Base-by-base conservation (phyloP, 306 rosid genomes). In the Chamaecrista fasciculata region DNA sequence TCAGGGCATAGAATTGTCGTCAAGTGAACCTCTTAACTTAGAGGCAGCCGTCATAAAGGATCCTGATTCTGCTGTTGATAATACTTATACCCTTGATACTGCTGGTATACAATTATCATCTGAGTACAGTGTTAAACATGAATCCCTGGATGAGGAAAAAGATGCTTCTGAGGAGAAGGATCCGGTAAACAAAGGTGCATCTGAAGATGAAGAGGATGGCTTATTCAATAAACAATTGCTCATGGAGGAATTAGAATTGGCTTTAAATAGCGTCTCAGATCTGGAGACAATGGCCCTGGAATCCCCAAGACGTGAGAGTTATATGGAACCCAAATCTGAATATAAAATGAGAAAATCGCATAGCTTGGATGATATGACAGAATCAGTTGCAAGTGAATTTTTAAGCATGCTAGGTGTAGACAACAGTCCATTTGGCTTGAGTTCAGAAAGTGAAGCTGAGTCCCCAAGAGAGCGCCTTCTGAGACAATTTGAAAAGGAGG, bases 391-490 rank as follows among this genome's bases (percentile, higher is more conserved):
- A 28, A 74, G 57, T 64, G 98, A 90, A 33, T 91, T 94, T 83
- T 84, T 94, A 60, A 81, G 79, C 71, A 81, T 85, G 87, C 76
- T 91, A 31, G 92, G 85, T 18, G 39, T 78, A 48, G 96, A 87
- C 76, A 67, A 72, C 58, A 86, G 92, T 79, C 89, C 90, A 63
- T 62, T 57, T 60, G 67, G 71, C 18, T 69, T 82, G 81, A 86
- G 87, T 80, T 86, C 85, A 65, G 95, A 76, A 76, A 85, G 86
- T 33, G 98, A 88, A 63, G 73, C 81, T 0, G 92, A 90, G 74
- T 94, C 98, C 57, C 98, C 98, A 15, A 88, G 99, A 84, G 99
- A 84, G 83, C 86, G 76, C 51, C 87, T 94, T 70, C 78, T 94
- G 39, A 83, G 89, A 77, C 86, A 91, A 74, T 94, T 94, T 70